phyloP scores from a whole-genome alignment of 2,329 filamentous ascomycete genomes.

The Colletotrichum musae region DNA sequence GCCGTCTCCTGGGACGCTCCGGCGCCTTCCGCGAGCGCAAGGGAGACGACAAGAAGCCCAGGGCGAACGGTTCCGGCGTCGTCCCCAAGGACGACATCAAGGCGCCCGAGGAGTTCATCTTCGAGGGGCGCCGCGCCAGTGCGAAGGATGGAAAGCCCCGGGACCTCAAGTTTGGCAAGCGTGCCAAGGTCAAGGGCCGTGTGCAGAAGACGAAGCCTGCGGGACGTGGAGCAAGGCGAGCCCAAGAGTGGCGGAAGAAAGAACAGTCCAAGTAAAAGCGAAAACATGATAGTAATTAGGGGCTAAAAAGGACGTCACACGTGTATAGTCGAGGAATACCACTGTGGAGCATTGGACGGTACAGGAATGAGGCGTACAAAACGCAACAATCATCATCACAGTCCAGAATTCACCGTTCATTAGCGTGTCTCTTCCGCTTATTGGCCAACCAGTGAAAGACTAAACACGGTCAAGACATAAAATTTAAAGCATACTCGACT shows the following conservation, averaged over 20 bases:
- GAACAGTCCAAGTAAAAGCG: conserved; percentile 26
- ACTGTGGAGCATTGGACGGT: conserved; percentile 9
- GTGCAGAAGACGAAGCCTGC: conserved; percentile 55
- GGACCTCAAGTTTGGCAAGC: conserved; percentile 72
- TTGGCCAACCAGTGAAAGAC: too few species aligned
- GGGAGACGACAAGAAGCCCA: conserved; percentile 44
- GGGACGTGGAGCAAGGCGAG: conserved; percentile 56
- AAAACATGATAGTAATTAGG: neutral
- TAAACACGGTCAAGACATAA: too few species aligned
- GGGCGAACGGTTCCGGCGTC: conserved; percentile 43
- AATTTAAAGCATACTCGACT: neutral
- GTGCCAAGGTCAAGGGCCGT: conserved; percentile 62
- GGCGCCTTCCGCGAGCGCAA: conserved; percentile 65
- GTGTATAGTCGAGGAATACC: conserved; percentile 20
- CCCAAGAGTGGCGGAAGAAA: conserved; percentile 63
- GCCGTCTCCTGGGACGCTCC: conserved; percentile 80
- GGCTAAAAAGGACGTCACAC: neutral
- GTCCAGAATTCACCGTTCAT: too few species aligned
- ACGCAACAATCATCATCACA: conserved; percentile 23
- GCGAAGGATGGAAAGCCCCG: conserved; percentile 75
- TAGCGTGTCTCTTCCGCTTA: too few species aligned
- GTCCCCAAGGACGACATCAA: conserved; percentile 55
- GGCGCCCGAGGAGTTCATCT: conserved; percentile 80
- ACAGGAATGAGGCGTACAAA: conserved; percentile 29
- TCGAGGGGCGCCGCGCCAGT: conserved; percentile 84